Percentiles rank a stretch among this genome's conserved stretches.
Evolutionary conservation across 140 eudicot genomes (phyloP).

Genomic region (Erigeron philadelphicus): DNA sequence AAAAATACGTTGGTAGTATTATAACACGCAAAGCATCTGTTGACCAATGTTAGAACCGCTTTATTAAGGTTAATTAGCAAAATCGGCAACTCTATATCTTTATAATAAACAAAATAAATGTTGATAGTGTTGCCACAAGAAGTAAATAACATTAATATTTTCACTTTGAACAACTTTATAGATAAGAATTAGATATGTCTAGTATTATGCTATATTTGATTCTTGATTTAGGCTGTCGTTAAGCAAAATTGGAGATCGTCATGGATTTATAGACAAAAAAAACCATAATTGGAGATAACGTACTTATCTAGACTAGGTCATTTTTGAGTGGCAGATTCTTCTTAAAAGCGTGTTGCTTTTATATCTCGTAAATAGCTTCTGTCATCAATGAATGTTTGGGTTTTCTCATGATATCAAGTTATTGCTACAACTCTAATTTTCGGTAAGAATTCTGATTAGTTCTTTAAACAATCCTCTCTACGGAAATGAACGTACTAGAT

Average conservation of each 20-base stretch:
- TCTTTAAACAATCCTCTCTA: background rate
- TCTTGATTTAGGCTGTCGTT: background rate
- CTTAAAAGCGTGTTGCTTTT: background rate
- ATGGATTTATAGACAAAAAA: background rate
- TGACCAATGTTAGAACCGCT: background rate
- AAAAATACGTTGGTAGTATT: too few species aligned
- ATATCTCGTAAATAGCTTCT: background rate
- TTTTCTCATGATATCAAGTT: background rate
- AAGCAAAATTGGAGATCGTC: too few species aligned
- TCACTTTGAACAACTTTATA: background rate
- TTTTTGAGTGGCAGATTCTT: background rate
- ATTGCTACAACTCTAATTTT: background rate
- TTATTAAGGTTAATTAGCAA: background rate
- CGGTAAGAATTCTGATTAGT: background rate
- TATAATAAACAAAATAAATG: background rate
- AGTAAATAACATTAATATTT: background rate
- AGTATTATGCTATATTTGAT: slow-evolving; percentile 4
- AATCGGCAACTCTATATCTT: background rate
- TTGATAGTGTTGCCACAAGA: background rate
- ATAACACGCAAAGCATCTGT: too few species aligned
- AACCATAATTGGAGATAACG: background rate
- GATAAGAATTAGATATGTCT: background rate
- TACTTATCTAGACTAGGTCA: background rate
- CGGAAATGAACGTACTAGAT: background rate
- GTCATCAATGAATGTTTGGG: background rate